Base-by-base conservation (phyloP, 1,139 yeast genomes). In the Yamadazyma taylorii region DNA sequence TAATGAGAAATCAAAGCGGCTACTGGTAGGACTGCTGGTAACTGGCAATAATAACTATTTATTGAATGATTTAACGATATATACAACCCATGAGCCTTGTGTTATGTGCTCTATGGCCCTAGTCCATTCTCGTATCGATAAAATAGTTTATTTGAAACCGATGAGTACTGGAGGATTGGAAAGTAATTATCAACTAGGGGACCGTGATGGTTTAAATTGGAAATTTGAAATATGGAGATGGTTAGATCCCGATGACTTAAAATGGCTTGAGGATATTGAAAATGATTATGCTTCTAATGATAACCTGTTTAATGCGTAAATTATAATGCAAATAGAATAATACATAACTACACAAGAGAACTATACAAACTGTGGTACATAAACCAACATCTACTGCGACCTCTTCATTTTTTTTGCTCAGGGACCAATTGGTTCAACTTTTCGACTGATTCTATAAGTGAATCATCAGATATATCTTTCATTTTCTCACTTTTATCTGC, bases 51-150 rank as follows among this genome's bases (percentile, higher is more conserved):
- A 40, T 40, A 63, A 63, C 14, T 94, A 94, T 54, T 70, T 94
- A 8, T 90, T 97, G 53, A 76, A 83, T 32, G 77, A 80, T 40
- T 73, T 81, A 46, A 81, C 85, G 43, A 89, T 92, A 0, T 89
- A 86, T 53, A 85, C 94, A 1, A 85, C 96, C 0, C 96, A 89
- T 55, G 98, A 94, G 56, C 99, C 98, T 1, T 94, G 98, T 56
- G 77, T 87, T 0, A 94, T 92, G 97, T 94, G 99, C 54, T 66
- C 86, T 7, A 94, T 94, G 99, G 98, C 97, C 0, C 67, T 94
- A 25, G 83, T 90, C 9, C 98, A 94, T 58, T 90, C 97, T 1
- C 70, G 99, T 33, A 74, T 94, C 1, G 73, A 79, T 11, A 67
- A 89, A 39, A 63, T 92, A 27, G 67, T 86, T 1, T 92, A 82